Evolutionary conservation across 2,329 filamentous ascomycete species (phyloP).

Genomic region (Curvularia spicifera): DNA sequence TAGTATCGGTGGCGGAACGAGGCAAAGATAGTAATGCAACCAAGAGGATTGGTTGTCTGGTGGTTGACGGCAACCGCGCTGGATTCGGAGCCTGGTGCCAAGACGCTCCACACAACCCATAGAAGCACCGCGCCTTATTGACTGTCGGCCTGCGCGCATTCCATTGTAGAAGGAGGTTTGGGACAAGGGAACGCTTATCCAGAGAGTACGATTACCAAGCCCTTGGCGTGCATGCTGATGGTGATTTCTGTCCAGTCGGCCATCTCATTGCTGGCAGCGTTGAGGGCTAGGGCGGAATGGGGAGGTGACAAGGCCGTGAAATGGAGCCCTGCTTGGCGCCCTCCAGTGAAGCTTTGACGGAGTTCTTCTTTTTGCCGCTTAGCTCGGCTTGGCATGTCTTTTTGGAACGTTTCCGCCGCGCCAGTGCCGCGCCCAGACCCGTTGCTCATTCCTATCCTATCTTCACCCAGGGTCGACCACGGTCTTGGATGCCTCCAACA

Average conservation of each 20-base stretch:
- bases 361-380: conserved; percentile 31
- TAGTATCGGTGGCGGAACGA: neutral
- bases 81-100: neutral
- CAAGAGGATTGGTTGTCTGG: neutral
- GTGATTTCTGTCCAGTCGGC: conserved; percentile 1
- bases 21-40: neutral
- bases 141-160: conserved; percentile 11
- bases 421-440: conserved; percentile 20
- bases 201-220: conserved; percentile 20
- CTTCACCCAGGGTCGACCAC: conserved; percentile 26
- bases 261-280: neutral
- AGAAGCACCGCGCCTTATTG: conserved; percentile 10
- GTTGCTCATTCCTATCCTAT: conserved; percentile 32
- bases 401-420: conserved; percentile 26
- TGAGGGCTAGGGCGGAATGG: conserved; percentile 11
- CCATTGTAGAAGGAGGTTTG: conserved; percentile 19
- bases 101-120: neutral
- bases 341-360: conserved; percentile 23
- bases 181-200: conserved; percentile 26
- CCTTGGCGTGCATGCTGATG: conserved; percentile 24
- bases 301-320: conserved; percentile 16
- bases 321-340: conserved; percentile 9
- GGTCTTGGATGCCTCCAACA: conserved; percentile 26
- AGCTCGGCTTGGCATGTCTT: conserved; percentile 31
- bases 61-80: neutral